Base-by-base conservation (phyloP, 2,329 filamentous ascomycete genomes). In the Claviceps sp. region DNA sequence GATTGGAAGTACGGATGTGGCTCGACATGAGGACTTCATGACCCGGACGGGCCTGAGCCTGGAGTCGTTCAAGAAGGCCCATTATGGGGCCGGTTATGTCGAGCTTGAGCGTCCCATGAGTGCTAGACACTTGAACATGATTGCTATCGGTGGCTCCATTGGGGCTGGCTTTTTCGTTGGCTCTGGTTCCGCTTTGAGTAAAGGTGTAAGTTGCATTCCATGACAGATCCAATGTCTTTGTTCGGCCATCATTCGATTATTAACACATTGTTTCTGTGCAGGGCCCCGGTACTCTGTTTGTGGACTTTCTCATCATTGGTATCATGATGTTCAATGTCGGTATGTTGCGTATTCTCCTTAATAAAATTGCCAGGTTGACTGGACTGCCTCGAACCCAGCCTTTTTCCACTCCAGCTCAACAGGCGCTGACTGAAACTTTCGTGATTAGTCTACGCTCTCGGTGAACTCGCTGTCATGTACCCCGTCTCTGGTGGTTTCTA, bases 141-240 rank as follows among this genome's bases (percentile, higher is more conserved):
- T 80, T 64, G 76, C 77, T 60, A 79, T 80, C 52, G 77, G 77
- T 60, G 78, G 77, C 53, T 78, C 77, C 37, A 81, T 81, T 52
- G 78, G 78, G 63, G 78, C 78, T 62, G 78, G 78, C 67, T 79
- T 81, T 69, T 81, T 80, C 64, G 78, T 80, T 60, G 77, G 78
- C 59, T 79, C 77, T 38, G 78, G 78, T 57, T 61, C 66, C 58
- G 77, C 78, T 47, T 65, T 80, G 13, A 61, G 59, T 55, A 71
- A 66, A 52, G 78, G 78, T 65, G 74, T 71, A 67, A 62, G 70
- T 58, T 50, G 78, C 42, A 26, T 20, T 26, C 22, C 42, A 44
- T 44, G n/a, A 9, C 20, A 44, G 42, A 44, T 7, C 17, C 7
- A 9, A 22, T 4, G 17, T 22, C 11, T 5, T 43, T 14, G 29